Evolutionary conservation across 352 stramenopile genomes (phyloP).

Genomic region (Nothophytophthora sp.): DNA sequence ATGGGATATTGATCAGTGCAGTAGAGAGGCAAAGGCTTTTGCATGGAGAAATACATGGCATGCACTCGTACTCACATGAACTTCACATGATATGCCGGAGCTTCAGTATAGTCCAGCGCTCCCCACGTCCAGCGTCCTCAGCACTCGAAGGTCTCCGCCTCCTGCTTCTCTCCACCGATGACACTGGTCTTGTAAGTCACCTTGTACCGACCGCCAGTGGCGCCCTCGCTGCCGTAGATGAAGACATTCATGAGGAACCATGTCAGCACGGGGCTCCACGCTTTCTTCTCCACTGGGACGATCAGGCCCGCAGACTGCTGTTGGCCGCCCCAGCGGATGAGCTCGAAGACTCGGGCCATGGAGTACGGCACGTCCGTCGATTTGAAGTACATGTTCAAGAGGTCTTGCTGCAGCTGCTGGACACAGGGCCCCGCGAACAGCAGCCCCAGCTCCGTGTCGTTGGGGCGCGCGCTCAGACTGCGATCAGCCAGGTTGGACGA

Average conservation of each 20-base stretch:
- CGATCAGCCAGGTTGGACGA: slow-evolving; percentile 79
- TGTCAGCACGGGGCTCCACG: slow-evolving; percentile 67
- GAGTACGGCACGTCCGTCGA: slow-evolving; percentile 32
- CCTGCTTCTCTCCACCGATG: slow-evolving; percentile 24
- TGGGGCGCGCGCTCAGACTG: slow-evolving; percentile 68
- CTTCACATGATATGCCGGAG: too few relatives aligned
- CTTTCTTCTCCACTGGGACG: slow-evolving; percentile 50
- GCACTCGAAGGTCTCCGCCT: slow-evolving; percentile 27
- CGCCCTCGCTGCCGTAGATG: slow-evolving; percentile 76
- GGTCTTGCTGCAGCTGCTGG: slow-evolving; percentile 50
- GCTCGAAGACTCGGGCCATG: slow-evolving; percentile 30
- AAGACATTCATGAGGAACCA: slow-evolving; percentile 85
- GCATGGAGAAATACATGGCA: too few relatives aligned
- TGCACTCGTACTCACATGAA: too few relatives aligned
- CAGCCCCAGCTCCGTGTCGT: slow-evolving; percentile 71
- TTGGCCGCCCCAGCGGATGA: slow-evolving; percentile 5
- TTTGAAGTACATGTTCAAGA: slow-evolving; percentile 72
- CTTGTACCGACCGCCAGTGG: slow-evolving; percentile 64
- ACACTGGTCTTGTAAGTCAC: slow-evolving; percentile 62
- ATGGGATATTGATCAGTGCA: slow-evolving; percentile 85
- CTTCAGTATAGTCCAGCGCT: slow-evolving; percentile 11
- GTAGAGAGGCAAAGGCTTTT: slow-evolving; percentile 18
- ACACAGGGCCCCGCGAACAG: slow-evolving; percentile 52
- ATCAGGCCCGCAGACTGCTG: slow-evolving; percentile 38
- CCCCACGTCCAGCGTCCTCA: slow-evolving; percentile 8